Percentiles rank a stretch among this genome's conserved stretches.
phyloP scores from a whole-genome alignment of 148 eudicot species.

The Spergularia marina region DNA sequence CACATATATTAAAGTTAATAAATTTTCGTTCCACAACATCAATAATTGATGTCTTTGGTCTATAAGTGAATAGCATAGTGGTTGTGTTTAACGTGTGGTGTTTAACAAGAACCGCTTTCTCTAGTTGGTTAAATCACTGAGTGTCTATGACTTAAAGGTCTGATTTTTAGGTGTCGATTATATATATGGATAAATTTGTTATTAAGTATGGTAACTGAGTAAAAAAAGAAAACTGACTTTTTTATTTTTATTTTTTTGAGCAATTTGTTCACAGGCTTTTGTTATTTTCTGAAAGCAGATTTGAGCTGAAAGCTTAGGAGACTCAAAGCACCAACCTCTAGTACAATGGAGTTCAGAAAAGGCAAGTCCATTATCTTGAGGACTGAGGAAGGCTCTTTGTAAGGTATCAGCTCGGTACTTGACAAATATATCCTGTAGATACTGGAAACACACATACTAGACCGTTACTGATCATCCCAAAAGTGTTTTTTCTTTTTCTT shows the following conservation, averaged over 20 bases:
- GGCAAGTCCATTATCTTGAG: not conserved
- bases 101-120: not conserved
- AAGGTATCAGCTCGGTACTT: constrained; percentile 29
- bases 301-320: constrained; percentile 6
- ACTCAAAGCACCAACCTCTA: constrained; percentile 15
- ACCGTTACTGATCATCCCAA: constrained; percentile 4
- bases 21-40: not conserved
- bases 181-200: no score
- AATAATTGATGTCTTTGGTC: not conserved
- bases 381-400: not conserved
- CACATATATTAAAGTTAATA: not conserved
- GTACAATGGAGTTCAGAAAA: constrained; percentile 7
- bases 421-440: not conserved
- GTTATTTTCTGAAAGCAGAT: constrained; percentile 19
- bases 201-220: no score
- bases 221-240: no score
- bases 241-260: no score
- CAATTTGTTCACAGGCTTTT: constrained; percentile 1
- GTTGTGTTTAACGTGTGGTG: not conserved
- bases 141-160: no score
- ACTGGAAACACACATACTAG: constrained; percentile 8
- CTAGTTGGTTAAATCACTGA: no score
- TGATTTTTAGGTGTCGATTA: no score
- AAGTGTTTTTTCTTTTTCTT: constrained; percentile 3
- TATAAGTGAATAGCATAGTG: not conserved